phyloP scores from a whole-genome alignment of 2,329 filamentous ascomycete genomes.

The Verticillium isaacii region DNA sequence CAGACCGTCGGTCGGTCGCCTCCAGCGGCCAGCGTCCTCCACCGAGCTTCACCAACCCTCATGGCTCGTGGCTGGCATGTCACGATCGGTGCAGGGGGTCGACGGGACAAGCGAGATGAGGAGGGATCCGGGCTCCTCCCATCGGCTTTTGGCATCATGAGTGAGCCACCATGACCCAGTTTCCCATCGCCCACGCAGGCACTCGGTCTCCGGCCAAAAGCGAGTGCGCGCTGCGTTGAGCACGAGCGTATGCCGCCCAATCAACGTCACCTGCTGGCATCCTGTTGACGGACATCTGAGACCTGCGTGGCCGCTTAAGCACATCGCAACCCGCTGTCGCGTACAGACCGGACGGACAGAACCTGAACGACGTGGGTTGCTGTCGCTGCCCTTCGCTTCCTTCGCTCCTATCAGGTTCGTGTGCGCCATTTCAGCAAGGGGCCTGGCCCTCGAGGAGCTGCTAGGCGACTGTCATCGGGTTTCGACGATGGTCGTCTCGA shows the following conservation, averaged over 20 bases:
- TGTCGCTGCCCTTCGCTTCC: background rate
- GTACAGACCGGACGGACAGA: background rate
- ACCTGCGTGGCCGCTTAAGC: background rate
- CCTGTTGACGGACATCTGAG: background rate
- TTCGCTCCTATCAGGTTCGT: background rate
- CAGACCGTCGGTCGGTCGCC: background rate
- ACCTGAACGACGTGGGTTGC: background rate
- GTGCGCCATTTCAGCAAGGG: background rate
- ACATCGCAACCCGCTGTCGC: background rate
- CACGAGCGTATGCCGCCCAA: slow-evolving; percentile 6
- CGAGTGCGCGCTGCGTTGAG: too few species aligned
- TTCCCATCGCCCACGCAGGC: background rate
- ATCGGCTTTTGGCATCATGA: background rate
- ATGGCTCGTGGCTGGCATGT: background rate
- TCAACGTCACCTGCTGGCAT: background rate
- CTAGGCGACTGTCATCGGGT: background rate
- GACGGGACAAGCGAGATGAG: background rate
- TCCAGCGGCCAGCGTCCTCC: background rate
- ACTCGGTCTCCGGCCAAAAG: too few species aligned
- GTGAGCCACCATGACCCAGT: background rate
- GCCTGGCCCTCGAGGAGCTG: background rate
- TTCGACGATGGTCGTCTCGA: background rate
- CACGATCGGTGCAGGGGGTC: background rate
- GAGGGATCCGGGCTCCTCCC: background rate
- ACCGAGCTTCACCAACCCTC: background rate